phyloP scores from a whole-genome alignment of 495 filamentous ascomycete genomes.

The Oleoguttula mirabilis region DNA sequence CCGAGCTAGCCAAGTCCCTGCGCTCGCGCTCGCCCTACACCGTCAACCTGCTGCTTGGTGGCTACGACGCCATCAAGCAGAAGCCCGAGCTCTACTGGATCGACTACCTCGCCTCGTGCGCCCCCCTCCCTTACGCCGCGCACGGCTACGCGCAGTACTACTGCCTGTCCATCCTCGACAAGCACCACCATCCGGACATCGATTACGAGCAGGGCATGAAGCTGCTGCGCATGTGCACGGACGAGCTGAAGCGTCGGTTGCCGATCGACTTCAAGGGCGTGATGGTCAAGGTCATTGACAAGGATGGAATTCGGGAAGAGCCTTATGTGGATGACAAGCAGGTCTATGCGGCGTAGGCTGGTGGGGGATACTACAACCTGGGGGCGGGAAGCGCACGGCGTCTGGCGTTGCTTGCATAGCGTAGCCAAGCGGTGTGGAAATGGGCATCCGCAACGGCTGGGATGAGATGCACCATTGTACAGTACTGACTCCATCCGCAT shows the following conservation, averaged over 20 bases:
- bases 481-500: too few relatives aligned
- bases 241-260: conserved; percentile 89
- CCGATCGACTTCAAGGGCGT: conserved; percentile 97
- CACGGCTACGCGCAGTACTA: conserved; percentile 99
- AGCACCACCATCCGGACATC: conserved; percentile 95
- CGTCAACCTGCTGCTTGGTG: conserved; percentile 89
- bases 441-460: too few relatives aligned
- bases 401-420: conserved; percentile 19
- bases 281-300: conserved; percentile 85
- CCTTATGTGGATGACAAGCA: conserved; percentile 53
- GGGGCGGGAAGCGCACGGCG: conserved; percentile 10
- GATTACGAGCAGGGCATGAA: conserved; percentile 74
- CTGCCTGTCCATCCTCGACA: conserved; percentile 90
- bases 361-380: background rate
- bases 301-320: conserved; percentile 74
- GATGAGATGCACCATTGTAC: too few relatives aligned
- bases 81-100: conserved; percentile 86
- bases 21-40: conserved; percentile 87
- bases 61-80: conserved; percentile 75
- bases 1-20: conserved; percentile 78
- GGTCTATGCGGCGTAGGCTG: conserved; percentile 15
- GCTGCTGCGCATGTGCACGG: conserved; percentile 83
- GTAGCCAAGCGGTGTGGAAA: too few relatives aligned
- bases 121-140: conserved; percentile 82
- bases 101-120: conserved; percentile 85